Evolutionary conservation across 176 grass and related monocot species (phyloP).

Genomic region (Puya raimondii): DNA sequence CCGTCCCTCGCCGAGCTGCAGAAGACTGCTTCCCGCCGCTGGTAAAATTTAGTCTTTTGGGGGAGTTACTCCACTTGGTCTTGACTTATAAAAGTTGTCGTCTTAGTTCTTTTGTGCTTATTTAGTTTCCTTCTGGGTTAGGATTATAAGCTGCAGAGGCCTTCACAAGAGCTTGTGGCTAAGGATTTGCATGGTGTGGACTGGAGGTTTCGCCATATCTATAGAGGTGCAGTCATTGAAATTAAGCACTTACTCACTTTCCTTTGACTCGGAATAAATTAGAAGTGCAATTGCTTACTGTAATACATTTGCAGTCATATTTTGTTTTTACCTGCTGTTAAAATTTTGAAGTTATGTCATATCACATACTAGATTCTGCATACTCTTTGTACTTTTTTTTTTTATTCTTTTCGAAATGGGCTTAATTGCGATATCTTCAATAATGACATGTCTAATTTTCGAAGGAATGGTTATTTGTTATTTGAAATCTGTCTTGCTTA

Average conservation of each 20-base stretch:
- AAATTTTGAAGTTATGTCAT: too few relatives aligned
- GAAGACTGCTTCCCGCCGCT: slow-evolving; percentile 90
- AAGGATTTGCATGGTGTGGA: slow-evolving; percentile 82
- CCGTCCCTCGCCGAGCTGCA: slow-evolving; percentile 92
- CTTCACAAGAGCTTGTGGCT: slow-evolving; percentile 93
- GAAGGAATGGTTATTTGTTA: too few relatives aligned
- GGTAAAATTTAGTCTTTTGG: slow-evolving; percentile 30
- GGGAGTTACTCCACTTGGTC: not conserved
- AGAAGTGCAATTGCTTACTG: not conserved
- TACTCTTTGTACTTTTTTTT: too few relatives aligned
- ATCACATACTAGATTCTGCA: too few relatives aligned
- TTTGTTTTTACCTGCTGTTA: too few relatives aligned
- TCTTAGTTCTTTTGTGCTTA: slow-evolving; percentile 1
- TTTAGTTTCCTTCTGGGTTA: slow-evolving; percentile 20
- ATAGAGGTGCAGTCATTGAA: slow-evolving; percentile 53
- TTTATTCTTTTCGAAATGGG: too few relatives aligned
- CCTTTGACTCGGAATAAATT: not conserved
- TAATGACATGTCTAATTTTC: not conserved
- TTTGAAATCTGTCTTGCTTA: too few relatives aligned
- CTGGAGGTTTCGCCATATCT: slow-evolving; percentile 96
- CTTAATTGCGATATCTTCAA: not conserved
- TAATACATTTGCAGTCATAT: too few relatives aligned
- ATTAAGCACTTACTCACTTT: not conserved
- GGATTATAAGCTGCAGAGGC: slow-evolving; percentile 93
- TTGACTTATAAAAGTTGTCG: not conserved